Base-by-base conservation (phyloP, 192 early-diverging fungal genomes). In the Funneliformis geosporum region DNA sequence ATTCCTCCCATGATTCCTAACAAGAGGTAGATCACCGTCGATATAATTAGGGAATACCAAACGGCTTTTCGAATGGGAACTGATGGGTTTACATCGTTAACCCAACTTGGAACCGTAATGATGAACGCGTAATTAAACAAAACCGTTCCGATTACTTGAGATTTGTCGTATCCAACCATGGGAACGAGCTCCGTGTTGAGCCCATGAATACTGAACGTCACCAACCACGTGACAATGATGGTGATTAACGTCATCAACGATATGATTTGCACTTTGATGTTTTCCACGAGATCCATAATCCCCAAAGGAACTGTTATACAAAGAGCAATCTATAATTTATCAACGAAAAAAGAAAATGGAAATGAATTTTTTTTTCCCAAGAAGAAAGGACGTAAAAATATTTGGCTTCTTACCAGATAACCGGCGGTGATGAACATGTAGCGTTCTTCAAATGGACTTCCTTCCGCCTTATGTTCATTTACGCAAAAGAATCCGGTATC, bases 121-220 rank as follows among this genome's bases (percentile, higher is more conserved):
- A 92, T 90, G 67, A 91, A 86, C 11, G 90, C 88, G 68, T 87
- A 94, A 76, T 93, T 94, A 65, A 93, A 93, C 46, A 94, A 84
- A 27, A 93, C 89, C 25, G 85, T 87, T 6, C 91, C 92, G 46
- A 94, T 82, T 1, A 90, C 87, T 40, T 79, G 82, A 8, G 86
- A 85, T 10, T 86, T 55, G 76, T 91, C 83, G 10, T 39, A 23
- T 9, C 91, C 92, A 8, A 91, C 27, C 11, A 86, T 73, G 18
- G 91, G 91, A 78, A 92, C 85, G 7, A 83, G 72, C 2, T 82
- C 44, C 12, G 76, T 8, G 9, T 87, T 75, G 5, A 92, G 64
- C 9, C 90, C 92, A 55, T 86, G 85, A 42, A 82, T 72, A 44
- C 85, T 80, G 76, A 90, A 88, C 6, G 88, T 88, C 8, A 93